phyloP scores from a whole-genome alignment of 1,284 basidiomycete genomes.

The Athelia psychrophila region DNA sequence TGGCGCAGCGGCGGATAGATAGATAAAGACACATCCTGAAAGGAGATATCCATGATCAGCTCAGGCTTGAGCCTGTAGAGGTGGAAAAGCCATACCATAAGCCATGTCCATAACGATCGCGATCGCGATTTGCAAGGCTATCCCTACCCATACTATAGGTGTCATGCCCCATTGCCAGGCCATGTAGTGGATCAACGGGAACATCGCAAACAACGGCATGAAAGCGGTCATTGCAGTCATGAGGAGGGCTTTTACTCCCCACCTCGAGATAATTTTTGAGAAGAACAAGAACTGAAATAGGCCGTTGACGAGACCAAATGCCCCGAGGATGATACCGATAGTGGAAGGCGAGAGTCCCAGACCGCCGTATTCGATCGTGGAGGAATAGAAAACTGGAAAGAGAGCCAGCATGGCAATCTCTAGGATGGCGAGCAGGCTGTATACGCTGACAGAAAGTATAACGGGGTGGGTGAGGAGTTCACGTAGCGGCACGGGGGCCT shows the following conservation, averaged over 20 bases:
- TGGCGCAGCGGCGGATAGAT: conserved; percentile 28
- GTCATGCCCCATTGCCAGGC: conserved; percentile 19
- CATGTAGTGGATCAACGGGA: conserved; percentile 20
- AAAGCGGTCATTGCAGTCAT: conserved; percentile 13
- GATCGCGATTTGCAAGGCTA: conserved; percentile 8
- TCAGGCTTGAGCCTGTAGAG: no score
- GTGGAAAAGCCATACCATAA: conserved; percentile 5
- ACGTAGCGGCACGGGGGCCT: conserved; percentile 13
- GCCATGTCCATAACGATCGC: conserved; percentile 3
- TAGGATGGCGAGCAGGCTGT: conserved; percentile 22
- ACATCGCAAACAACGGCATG: conserved; percentile 16
- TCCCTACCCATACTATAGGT: conserved; percentile 12
- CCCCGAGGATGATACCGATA: conserved; percentile 28
- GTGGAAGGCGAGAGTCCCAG: conserved; percentile 27
- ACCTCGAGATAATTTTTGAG: conserved; percentile 16
- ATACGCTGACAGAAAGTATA: conserved; percentile 18
- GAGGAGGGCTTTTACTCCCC: conserved; percentile 22
- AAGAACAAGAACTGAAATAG: conserved; percentile 22
- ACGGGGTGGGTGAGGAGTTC: conserved; percentile 14
- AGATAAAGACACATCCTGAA: conserved; percentile 29
- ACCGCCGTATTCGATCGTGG: conserved; percentile 26
- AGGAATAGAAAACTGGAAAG: conserved; percentile 29
- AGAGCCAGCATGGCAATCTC: conserved; percentile 27
- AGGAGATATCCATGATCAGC: not conserved
- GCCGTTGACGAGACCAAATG: conserved; percentile 26